These are phyloP conservation scores for Dalechampia spathulata DNA, from an alignment of 441 rosid genomes.

Conservation along the genomic window DNA sequence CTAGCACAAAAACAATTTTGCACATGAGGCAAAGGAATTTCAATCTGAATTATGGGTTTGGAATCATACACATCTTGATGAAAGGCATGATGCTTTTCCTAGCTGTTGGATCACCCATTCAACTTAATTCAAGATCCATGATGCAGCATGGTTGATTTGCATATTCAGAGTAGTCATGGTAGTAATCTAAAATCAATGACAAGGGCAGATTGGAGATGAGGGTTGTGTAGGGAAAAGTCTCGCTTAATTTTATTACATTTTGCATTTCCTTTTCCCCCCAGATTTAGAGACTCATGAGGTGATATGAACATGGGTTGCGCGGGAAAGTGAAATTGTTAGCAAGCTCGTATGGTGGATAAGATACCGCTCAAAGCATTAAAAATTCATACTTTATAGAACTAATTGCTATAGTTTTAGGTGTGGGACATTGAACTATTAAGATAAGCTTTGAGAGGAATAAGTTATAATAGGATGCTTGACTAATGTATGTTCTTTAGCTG, in stretches of 20 bases:
- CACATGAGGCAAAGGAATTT: neutral
- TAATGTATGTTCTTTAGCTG: too few species aligned
- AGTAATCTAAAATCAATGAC: too few species aligned
- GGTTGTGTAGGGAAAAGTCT: too few species aligned
- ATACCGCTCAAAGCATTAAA: neutral
- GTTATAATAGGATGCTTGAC: too few species aligned
- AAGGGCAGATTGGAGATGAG: too few species aligned
- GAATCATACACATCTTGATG: neutral
- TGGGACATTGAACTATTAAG: neutral
- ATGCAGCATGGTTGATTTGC: too few species aligned
- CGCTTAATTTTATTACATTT: too few species aligned
- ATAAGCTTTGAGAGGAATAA: neutral
- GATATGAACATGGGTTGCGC: neutral
- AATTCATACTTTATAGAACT: neutral
- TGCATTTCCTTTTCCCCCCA: too few species aligned
- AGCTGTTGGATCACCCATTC: neutral
- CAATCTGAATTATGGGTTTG: neutral
- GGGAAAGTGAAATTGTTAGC: neutral
- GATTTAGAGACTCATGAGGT: too few species aligned
- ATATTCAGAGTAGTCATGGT: too few species aligned
- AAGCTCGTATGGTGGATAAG: too few species aligned
- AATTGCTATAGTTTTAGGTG: neutral
- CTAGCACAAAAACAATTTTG: neutral
- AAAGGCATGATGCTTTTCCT: neutral
- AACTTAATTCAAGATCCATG: neutral